Conservation (phyloP, 1,139 yeast species). For the Pichia cactophila region DNA sequence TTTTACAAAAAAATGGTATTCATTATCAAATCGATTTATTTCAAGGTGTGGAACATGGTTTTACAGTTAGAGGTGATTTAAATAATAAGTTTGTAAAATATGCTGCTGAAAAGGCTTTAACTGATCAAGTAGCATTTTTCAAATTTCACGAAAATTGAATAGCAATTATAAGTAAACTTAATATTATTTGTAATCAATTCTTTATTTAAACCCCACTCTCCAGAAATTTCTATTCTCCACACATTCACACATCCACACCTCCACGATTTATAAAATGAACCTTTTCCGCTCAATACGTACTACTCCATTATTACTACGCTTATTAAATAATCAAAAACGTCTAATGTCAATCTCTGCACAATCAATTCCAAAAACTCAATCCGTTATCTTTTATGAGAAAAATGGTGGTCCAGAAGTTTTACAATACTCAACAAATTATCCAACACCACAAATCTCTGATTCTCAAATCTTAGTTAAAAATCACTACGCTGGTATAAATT, state of each 20-base stretch:
- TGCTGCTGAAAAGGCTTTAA: constrained; percentile 63
- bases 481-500: constrained; percentile 70
- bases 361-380: constrained; percentile 47
- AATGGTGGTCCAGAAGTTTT: constrained; percentile 52
- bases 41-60: constrained; percentile 66
- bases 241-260: too few relatives aligned
- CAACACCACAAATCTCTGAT: constrained; percentile 48
- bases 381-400: constrained; percentile 49
- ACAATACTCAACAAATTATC: constrained; percentile 39
- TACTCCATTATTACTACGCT: too few relatives aligned
- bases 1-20: constrained; percentile 38
- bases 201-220: too few relatives aligned
- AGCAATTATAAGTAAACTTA: neutral
- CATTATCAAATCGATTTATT: constrained; percentile 54
- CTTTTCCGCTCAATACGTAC: too few relatives aligned
- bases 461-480: constrained; percentile 63
- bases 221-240: too few relatives aligned
- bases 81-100: constrained; percentile 45
- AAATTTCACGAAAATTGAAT: constrained; percentile 17
- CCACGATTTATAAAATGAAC: too few relatives aligned
- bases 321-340: neutral
- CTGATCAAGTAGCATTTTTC: constrained; percentile 55
- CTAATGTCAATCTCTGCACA: constrained; percentile 6
- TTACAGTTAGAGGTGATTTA: constrained; percentile 67
- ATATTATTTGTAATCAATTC: neutral